Conservation (phyloP, 257 asterid genomes). For the Anisodus tanguticus region DNA sequence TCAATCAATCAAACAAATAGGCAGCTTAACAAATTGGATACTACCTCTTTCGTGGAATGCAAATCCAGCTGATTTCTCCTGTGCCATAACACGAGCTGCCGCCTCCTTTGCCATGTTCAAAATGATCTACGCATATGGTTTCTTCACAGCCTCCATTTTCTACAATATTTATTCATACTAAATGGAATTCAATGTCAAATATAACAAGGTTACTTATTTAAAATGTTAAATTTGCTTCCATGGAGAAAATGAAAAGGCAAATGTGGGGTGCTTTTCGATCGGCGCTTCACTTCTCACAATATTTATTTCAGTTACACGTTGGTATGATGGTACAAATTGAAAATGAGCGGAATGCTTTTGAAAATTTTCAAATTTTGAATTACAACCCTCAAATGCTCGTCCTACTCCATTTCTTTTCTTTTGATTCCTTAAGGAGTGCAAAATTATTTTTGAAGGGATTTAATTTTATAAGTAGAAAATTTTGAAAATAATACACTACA, state of each 20-base stretch:
- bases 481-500: too few species aligned
- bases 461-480: too few species aligned
- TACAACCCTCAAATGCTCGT: too few species aligned
- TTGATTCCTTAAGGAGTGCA: not conserved
- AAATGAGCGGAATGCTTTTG: not conserved
- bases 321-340: not conserved
- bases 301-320: not conserved
- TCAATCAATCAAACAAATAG: slow-evolving; percentile 25
- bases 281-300: not conserved
- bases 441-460: too few species aligned
- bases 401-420: too few species aligned
- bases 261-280: not conserved
- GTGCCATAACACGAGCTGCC: slow-evolving; percentile 75
- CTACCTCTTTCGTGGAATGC: slow-evolving; percentile 55
- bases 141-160: slow-evolving; percentile 62
- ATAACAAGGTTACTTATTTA: not conserved
- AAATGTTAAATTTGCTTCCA: slow-evolving; percentile 38
- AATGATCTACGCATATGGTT: slow-evolving; percentile 70
- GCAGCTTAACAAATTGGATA: not conserved
- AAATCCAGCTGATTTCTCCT: slow-evolving; percentile 63
- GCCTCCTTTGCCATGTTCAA: slow-evolving; percentile 77
- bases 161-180: slow-evolving; percentile 27
- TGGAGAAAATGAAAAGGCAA: not conserved
- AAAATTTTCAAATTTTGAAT: slow-evolving; percentile 31
- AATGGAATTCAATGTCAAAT: not conserved